Evolutionary conservation across 805 yeast species (phyloP), one percentile per base, ranked within the genome.

Genomic region (Candida alai): DNA sequence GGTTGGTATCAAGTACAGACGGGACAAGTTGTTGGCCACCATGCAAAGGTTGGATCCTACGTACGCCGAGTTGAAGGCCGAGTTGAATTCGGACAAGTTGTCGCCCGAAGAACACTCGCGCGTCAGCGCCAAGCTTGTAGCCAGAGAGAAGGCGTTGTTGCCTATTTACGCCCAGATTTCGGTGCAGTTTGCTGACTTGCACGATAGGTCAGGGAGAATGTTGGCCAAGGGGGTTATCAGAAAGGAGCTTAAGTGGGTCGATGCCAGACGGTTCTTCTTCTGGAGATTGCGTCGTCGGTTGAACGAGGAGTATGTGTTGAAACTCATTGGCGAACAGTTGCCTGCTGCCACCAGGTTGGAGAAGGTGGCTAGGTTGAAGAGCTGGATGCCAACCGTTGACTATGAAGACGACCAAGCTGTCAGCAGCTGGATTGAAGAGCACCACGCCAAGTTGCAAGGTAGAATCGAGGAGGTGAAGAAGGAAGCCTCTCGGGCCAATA

Each of bases 161-260:
- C 97, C 97, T 48, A 76, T 90, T 43, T 94, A 94, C 63, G 79
- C 81, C 43, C 97, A 93, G 68, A 74, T 93, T 37, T 82, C 95
- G 30, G 84, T 90, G 35, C 97, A 93, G 66, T 93, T 89, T 66
- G 98, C 97, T 31, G 99, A 93, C 61, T 74, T 93, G 57, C 99
- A 93, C 57, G 99, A 93, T 61, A 80, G 97, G 68, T 81, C 97
- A 10, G 95, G 93, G 23, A 90, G 98, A 66, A 93, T 93, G 97
- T 62, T 84, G 65, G 94, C 95, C 36, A 94, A 93, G 75, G 95
- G 90, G 39, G 84, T 82, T 39, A 87, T 93, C 51, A 75, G 83
- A 49, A 82, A 84, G 57, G 93, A 87, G 50, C 65, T 93, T 35
- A 79, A 83, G 52, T 89, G 96, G 96, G 60, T 62, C 29, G 73